Base-by-base conservation (phyloP, 2,329 filamentous ascomycete species). In the Geoglossum cookeanum region DNA sequence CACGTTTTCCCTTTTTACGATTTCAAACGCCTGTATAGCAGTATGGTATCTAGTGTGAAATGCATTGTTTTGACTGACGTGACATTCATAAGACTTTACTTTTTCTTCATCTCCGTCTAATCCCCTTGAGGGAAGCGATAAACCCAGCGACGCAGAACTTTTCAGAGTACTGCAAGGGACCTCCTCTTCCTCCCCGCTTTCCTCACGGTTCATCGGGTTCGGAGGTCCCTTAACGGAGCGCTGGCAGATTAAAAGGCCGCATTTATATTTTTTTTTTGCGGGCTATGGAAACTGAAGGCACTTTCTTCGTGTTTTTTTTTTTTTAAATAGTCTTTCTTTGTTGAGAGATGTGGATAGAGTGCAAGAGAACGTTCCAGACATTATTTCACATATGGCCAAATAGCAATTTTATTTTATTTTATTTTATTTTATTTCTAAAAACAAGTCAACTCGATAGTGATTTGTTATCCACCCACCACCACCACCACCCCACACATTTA, bases 161-260 rank as follows among this genome's bases (percentile, higher is more conserved):
- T 80, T 75, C 72, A 77, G 78, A 75, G 78, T 83, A 77, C 76
- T 78, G 83, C 84, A 83, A 78, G 84, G 77, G 74, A 80, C 78
- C 72, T 75, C 78, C 81, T 73, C 84, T 79, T 22, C 22, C 2
- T 22, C 22, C 22, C 22, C 22, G 22, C 22, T 22, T 22, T 22
- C 22, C 22, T 22, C 22, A 22, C 22, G 22, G 22, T 22, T 22
- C 22, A 22, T 22, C 22, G 22, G 22, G 22, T 22, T 22, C 33
- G 29, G 48, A 52, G 8, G 29, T 29, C 42, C 75, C 82, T 83
- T 84, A 87, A 87, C 84, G 84, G 84, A 87, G 80, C 84, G 81
- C 84, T 86, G 84, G 84, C 68, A 88, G 75, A 85, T 72, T 63
- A 73, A 42, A 42, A 37, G 67, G 69, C 60, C 59, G 62, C 57